Base-by-base conservation (phyloP, 164 flowering plant species). In the Dillenia turbinata region DNA sequence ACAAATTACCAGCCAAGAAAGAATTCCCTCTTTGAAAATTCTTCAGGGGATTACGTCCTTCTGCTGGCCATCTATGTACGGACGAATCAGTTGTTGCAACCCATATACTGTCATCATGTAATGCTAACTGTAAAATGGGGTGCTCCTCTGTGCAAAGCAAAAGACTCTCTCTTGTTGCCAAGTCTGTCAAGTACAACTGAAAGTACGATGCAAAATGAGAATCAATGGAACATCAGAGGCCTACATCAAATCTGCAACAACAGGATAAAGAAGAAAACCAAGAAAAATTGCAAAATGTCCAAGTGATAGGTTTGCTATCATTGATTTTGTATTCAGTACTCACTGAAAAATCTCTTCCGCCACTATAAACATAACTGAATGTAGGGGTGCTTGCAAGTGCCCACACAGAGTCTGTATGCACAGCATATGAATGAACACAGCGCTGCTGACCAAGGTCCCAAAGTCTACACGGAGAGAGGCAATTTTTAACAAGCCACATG, bases 381-480 rank as follows among this genome's bases (percentile, higher is more conserved):
- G 93, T 69, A 54, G 95, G 87, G 8, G 92, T 87, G 76, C 95
- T 83, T 9, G 97, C 97, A 82, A 94, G 99, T 59, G 99, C 96
- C 99, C 99, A 94, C 26, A 91, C 99, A 74, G 99, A 94, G 73
- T 94, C 97, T 9, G 97, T 88, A 72, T 94, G 99, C 62, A 94
- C 97, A 62, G 96, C 96, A 86, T 94, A 94, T 9, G 99, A 86
- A 76, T 94, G 99, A 57, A 94, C 72, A 58, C 99, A 94, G n/a
- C 97, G 89, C 72, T 94, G 99, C 77, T 91, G 96, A 67, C 96
- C 95, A 65, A 94, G 96, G 80, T 94, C 99, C 99, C 99, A 91
- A 54, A 94, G 75, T 58, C 99, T 94, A 71, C 59, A 54, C 5
- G 40, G 40, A 33, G 40, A 33, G 7, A 33, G 40, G 40, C 40